Evolutionary conservation across 805 yeast genomes (phyloP), one percentile per base, ranked within the genome.

Genomic region (Ogataea pini): DNA sequence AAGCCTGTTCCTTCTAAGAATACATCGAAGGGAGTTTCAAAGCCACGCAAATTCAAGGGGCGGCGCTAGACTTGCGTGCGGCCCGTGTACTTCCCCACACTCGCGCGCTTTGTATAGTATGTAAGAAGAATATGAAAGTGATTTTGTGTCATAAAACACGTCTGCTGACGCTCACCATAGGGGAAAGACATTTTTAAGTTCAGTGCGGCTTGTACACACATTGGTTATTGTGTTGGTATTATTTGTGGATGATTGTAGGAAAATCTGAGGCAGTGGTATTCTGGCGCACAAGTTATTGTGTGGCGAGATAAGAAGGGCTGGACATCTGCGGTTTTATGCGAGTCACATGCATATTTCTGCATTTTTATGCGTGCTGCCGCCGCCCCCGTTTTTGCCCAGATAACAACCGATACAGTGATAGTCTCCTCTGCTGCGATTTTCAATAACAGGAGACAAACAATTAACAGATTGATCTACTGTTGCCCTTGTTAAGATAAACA

Each of bases 361-460:
- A 18, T 8, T n/a, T 5, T n/a, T n/a, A 17, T 5, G 40, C 40
- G 20, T 25, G 29, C 28, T 22, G 29, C 29, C 17, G 33, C 42
- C 33, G 42, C 42, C 42, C 31, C 42, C 33, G 22, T 19, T 22
- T 27, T 10, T 27, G 42, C 42, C 42, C 42, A 25, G 42, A 39
- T 28, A 39, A 39, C 42, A 27, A 17, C 10, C 19, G 29, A 18
- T 28, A 28, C 31, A 28, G 31, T 28, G 31, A 39, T 14, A 38
- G 42, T 27, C 42, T 27, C 42, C 42, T 25, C 32, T 39, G 42
- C 34, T 39, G 27, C 27, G 18, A 14, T 20, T 10, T 37, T 37
- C 27, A 14, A 7, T 37, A 32, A 39, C 32, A 39, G 42, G 42
- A 39, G 42, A 39, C 32, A 18, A 25, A 16, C 20, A 9, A 39